Evolutionary conservation across 495 filamentous ascomycete genomes (phyloP).

Genomic region (Aspergillus sclerotiicarbonarius): DNA sequence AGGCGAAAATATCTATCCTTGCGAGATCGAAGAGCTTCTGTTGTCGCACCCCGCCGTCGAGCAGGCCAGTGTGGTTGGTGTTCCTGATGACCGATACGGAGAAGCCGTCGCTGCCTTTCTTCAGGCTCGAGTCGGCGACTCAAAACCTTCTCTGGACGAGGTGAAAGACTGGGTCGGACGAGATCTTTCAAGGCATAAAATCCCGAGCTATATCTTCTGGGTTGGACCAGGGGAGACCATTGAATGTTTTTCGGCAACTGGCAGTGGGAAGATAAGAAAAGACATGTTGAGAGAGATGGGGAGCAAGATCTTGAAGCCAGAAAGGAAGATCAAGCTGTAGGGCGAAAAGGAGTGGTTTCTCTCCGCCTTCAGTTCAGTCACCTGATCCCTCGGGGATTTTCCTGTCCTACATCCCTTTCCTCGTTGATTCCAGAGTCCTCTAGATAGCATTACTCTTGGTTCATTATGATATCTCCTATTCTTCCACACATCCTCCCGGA

Average conservation of each 20-base stretch:
- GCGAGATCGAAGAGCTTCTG: slow-evolving; percentile 67
- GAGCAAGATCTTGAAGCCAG: too few relatives aligned
- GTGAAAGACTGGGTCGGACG: slow-evolving; percentile 42
- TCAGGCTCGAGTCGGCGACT: background rate
- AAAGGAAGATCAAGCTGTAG: too few relatives aligned
- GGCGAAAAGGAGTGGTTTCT: too few relatives aligned
- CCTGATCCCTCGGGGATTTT: too few relatives aligned
- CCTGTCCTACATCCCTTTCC: too few relatives aligned
- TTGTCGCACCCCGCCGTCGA: slow-evolving; percentile 50
- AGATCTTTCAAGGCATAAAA: slow-evolving; percentile 55
- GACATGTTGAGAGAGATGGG: slow-evolving; percentile 53
- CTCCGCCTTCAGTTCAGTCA: too few relatives aligned
- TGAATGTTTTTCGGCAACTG: slow-evolving; percentile 51
- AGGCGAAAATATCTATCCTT: slow-evolving; percentile 77
- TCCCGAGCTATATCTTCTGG: slow-evolving; percentile 58
- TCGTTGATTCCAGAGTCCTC: too few relatives aligned
- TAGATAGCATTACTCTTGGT: too few relatives aligned
- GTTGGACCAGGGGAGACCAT: slow-evolving; percentile 47
- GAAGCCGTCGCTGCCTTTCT: slow-evolving; percentile 48
- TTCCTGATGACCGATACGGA: slow-evolving; percentile 58
- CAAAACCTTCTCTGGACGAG: slow-evolving; percentile 6
- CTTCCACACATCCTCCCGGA: too few relatives aligned
- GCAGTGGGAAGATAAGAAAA: slow-evolving; percentile 64
- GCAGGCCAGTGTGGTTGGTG: slow-evolving; percentile 57
- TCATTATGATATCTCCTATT: too few relatives aligned